Evolutionary conservation across 2,329 filamentous ascomycete genomes (phyloP), one percentile per base, ranked within the genome.

Genomic region (Talaromyces sp.): DNA sequence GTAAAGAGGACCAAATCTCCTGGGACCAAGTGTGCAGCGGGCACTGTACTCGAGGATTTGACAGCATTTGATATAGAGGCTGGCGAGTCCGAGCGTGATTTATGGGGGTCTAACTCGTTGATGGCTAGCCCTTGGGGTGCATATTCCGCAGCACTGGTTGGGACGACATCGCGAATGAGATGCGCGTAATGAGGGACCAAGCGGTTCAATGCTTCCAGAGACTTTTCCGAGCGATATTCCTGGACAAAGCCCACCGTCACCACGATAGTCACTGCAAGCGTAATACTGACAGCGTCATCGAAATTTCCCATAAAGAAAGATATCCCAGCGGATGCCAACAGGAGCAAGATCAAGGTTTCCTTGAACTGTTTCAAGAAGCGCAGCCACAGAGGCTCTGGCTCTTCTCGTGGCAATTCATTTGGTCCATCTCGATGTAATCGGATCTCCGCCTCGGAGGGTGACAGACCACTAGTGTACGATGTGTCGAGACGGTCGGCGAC

Each of bases 191-290:
- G 95, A 29, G 94, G 95, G 0, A 99, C 93, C 27, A 99, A 80
- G 68, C 94, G 91, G 70, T 90, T 97, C 66, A 99, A 80, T 21
- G 94, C 94, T 75, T 99, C 94, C 65, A 99, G 86, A 2, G 93
- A 97, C 76, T 99, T 95, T 73, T 99, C 94, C 8, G 94, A 97
- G 61, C 94, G 84, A 74, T 99, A 99, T 76, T 99, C 94, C 73
- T 99, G 94, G 57, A 97, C 86, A 68, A 99, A 99, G 1, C 93
- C 94, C 48, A 99, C 94, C 0, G 89, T 89, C 26, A 99, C 92
- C 6, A 99, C 94, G 67, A 99, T 99, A 27, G 92, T 96, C 24
- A 99, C 94, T 1, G 94, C 94, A 32, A 96, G 87, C 0, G 93
- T 90, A 70, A 99, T 99, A 75, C 93, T 97, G 68, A 99, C 79